Percentiles rank a stretch among this genome's conserved stretches.
Evolutionary conservation across 1,284 basidiomycete genomes (phyloP).

Genomic region (Amylostereum areolatum): DNA sequence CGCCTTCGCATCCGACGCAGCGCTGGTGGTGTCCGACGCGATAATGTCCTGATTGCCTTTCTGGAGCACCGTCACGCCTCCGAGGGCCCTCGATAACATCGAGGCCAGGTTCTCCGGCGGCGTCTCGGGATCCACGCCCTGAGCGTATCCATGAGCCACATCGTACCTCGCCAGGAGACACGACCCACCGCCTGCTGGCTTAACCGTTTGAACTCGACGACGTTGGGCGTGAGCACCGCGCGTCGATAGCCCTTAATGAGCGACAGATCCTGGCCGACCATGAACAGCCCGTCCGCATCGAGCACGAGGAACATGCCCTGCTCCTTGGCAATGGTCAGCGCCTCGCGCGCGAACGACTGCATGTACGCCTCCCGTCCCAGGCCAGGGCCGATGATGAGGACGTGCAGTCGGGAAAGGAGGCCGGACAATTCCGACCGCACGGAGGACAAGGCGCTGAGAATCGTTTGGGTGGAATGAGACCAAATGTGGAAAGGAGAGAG

Average conservation of each 20-base stretch:
- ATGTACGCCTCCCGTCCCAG: slow-evolving; percentile 88
- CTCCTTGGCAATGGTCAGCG: slow-evolving; percentile 39
- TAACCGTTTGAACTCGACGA: slow-evolving; percentile 88
- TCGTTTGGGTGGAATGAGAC: slow-evolving; percentile 24
- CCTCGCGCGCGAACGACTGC: slow-evolving; percentile 67
- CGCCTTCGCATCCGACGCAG: slow-evolving; percentile 25
- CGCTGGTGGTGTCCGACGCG: slow-evolving; percentile 56
- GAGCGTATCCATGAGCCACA: background rate
- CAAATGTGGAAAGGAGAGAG: background rate
- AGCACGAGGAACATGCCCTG: slow-evolving; percentile 83
- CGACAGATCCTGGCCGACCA: slow-evolving; percentile 70
- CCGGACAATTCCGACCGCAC: slow-evolving; percentile 59
- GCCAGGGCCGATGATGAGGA: slow-evolving; percentile 90
- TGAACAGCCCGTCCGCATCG: slow-evolving; percentile 87
- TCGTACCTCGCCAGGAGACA: too few relatives aligned
- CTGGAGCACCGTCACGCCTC: slow-evolving; percentile 88
- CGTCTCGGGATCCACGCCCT: slow-evolving; percentile 49
- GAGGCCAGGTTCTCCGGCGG: slow-evolving; percentile 46
- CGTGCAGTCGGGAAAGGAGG: slow-evolving; percentile 83
- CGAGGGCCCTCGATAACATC: slow-evolving; percentile 66
- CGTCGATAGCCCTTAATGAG: slow-evolving; percentile 77
- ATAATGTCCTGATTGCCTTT: slow-evolving; percentile 80
- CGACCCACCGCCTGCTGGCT: slow-evolving; percentile 65
- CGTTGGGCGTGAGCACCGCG: slow-evolving; percentile 88
- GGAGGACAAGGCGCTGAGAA: slow-evolving; percentile 42